phyloP scores from a whole-genome alignment of 1,139 yeast species.

The Meyerozyma guilliermondii region DNA sequence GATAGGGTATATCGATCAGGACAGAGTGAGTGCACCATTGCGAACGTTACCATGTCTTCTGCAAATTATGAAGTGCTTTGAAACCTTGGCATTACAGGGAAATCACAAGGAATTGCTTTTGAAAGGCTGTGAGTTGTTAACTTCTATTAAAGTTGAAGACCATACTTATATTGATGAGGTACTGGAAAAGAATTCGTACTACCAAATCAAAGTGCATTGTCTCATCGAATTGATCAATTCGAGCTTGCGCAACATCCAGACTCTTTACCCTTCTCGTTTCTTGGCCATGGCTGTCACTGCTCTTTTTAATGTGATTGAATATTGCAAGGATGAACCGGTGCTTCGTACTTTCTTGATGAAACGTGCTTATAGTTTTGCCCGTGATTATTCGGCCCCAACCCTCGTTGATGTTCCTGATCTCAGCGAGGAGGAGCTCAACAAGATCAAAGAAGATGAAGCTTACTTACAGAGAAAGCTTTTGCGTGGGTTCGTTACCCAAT shows the following conservation, averaged over 20 bases:
- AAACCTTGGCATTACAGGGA: conserved; percentile 57
- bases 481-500: conserved; percentile 39
- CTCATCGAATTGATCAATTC: conserved; percentile 56
- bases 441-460: conserved; percentile 47
- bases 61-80: conserved; percentile 47
- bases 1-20: conserved; percentile 38
- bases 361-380: conserved; percentile 57
- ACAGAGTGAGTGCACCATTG: conserved; percentile 17
- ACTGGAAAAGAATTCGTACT: conserved; percentile 25
- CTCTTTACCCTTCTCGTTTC: conserved; percentile 71
- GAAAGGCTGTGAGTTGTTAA: conserved; percentile 59
- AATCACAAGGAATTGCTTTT: conserved; percentile 76
- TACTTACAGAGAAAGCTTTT: conserved; percentile 44
- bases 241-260: conserved; percentile 49
- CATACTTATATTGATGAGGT: conserved; percentile 10
- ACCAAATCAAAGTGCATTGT: conserved; percentile 58
- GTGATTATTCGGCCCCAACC: conserved; percentile 56
- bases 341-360: conserved; percentile 46
- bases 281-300: conserved; percentile 61
- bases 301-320: conserved; percentile 46
- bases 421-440: conserved; percentile 33
- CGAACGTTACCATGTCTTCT: conserved; percentile 31
- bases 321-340: conserved; percentile 20
- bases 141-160: conserved; percentile 18
- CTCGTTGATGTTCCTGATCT: conserved; percentile 29